Evolutionary conservation across 768 basidiomycete species (phyloP).

Genomic region (Tephrocybe sp.): DNA sequence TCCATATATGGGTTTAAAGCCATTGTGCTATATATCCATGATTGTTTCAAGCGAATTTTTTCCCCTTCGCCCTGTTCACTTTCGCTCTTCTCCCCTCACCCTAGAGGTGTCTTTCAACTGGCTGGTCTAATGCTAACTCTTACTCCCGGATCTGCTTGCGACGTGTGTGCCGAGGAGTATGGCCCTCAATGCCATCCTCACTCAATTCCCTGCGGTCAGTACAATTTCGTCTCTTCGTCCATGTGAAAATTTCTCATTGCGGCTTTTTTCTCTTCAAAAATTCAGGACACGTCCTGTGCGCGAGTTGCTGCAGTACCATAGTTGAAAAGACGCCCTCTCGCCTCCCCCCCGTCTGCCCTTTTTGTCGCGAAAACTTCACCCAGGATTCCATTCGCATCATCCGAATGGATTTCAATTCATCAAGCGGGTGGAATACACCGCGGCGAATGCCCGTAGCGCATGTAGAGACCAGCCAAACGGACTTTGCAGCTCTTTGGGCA

Average conservation of each 20-base stretch:
- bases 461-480: constrained; percentile 45
- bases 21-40: constrained; percentile 47
- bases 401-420: constrained; percentile 66
- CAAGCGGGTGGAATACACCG: constrained; percentile 69
- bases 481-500: constrained; percentile 39
- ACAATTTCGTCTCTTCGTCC: constrained; percentile 20
- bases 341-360: constrained; percentile 74
- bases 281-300: constrained; percentile 78
- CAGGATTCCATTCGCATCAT: constrained; percentile 68
- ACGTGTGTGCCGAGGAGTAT: constrained; percentile 88
- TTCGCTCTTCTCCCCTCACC: constrained; percentile 35
- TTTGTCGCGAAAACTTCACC: constrained; percentile 77
- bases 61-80: constrained; percentile 45
- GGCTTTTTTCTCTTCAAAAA: constrained; percentile 14
- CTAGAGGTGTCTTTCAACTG: constrained; percentile 40
- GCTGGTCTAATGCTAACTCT: constrained; percentile 74
- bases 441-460: constrained; percentile 42
- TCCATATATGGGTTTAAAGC: constrained; percentile 33
- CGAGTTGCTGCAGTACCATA: constrained; percentile 73
- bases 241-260: constrained; percentile 26
- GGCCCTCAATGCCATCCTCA: constrained; percentile 71
- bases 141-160: constrained; percentile 78
- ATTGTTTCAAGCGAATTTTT: constrained; percentile 41
- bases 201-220: constrained; percentile 77
- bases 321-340: constrained; percentile 76